Base-by-base conservation (phyloP, 2,329 filamentous ascomycete genomes). In the Pseudocercospora cruenta region DNA sequence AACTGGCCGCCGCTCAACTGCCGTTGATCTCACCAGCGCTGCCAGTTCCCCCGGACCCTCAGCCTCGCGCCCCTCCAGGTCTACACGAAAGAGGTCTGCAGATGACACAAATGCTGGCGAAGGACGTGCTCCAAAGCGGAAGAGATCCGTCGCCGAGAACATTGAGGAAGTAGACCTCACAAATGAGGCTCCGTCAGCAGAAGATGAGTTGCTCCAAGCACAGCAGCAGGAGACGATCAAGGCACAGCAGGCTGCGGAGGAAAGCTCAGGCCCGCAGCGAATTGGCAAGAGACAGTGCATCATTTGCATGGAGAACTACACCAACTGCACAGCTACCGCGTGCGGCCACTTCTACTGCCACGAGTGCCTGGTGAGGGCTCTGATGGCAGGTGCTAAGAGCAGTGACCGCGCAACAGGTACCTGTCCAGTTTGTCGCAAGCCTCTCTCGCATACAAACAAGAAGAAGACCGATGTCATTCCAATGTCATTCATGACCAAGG, bases 281-380 rank as follows among this genome's bases (percentile, higher is more conserved):
- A 39, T 79, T 84, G 69, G 84, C 78, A 22, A 82, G 77, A 4
- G 83, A 84, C 73, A 85, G 80, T 90, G 87, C 73, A 87, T 88
- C 53, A 86, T 90, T 22, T 90, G 87, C 76, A 85, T 90, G 84
- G 87, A 89, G 69, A 82, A 79, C 3, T 85, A 84, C 1, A 87
- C 83, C 8, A 83, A 89, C 73, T 81, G 87, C 9, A 88, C 87
- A 1, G 85, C 82, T 2, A 89, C 87, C 2, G 77, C 82, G 22
- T 90, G 87, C 72, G 87, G 87, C 0, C 87, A 90, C 72, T 80
- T 89, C 24, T 89, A 89, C 76, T 90, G 87, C 74, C 87, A 89
- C 71, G 84, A 84, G 39, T 90, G 87, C 70, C 83, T 90, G 49
- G 82, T 85, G 59, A 85, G 88, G 73, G 84, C 86, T n/a, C 77